Evolutionary conservation across 2,329 filamentous ascomycete species (phyloP).

Genomic region (Magnaporthales sp.): DNA sequence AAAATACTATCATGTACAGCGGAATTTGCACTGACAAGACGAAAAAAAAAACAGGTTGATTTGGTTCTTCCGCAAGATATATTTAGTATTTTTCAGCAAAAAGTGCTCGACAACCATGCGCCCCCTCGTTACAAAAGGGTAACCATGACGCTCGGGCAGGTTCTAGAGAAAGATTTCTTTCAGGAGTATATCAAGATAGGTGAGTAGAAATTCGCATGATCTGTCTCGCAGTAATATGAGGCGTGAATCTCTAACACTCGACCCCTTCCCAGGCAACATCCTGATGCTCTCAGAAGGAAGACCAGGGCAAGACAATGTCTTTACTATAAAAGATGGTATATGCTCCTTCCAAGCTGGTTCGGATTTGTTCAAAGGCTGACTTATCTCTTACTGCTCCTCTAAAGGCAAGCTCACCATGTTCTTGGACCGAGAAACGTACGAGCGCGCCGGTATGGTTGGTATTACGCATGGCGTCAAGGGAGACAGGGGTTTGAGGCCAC

Average conservation of each 20-base stretch:
- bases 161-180: conserved; percentile 71
- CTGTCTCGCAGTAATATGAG: neutral
- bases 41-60: conserved; percentile 51
- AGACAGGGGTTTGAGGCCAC: conserved; percentile 50
- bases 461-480: conserved; percentile 54
- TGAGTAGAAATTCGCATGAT: conserved; percentile 22
- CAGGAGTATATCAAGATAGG: conserved; percentile 76
- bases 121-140: conserved; percentile 55
- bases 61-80: conserved; percentile 62
- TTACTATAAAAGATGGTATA: conserved; percentile 60
- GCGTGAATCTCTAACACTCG: neutral
- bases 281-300: conserved; percentile 78
- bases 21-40: neutral
- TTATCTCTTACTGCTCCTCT: neutral
- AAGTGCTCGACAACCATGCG: conserved; percentile 31
- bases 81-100: conserved; percentile 43
- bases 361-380: neutral
- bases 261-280: conserved; percentile 53
- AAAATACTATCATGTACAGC: neutral
- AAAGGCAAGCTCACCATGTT: conserved; percentile 65
- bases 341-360: neutral
- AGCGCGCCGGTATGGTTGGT: conserved; percentile 72
- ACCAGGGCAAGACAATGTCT: conserved; percentile 61
- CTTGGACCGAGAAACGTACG: conserved; percentile 73
- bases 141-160: conserved; percentile 60